Percentiles rank a stretch among this genome's conserved stretches.
phyloP scores from a whole-genome alignment of 1,284 basidiomycete species.

The Boletus smithii region DNA sequence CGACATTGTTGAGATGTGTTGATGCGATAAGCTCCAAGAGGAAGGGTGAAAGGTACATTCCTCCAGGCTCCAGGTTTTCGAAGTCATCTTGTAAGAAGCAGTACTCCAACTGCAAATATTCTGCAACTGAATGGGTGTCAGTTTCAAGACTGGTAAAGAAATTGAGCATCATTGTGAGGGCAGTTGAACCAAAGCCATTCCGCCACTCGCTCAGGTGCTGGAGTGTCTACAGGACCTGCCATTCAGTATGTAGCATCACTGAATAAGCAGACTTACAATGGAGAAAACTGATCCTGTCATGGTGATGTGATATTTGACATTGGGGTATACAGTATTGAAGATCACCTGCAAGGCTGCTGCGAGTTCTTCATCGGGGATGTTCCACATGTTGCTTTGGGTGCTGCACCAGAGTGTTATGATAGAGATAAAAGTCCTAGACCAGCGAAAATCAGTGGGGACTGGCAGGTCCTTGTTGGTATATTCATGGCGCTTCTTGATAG shows the following conservation, averaged over 20 bases:
- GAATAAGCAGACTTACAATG: not conserved
- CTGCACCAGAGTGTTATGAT: constrained; percentile 3
- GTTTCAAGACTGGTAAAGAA: constrained; percentile 1
- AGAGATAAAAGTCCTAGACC: not conserved
- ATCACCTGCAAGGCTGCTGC: not conserved
- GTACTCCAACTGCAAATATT: not conserved
- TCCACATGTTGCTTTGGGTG: not conserved
- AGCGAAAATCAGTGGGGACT: not conserved
- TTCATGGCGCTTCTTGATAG: not conserved
- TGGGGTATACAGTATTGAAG: not conserved
- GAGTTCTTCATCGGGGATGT: not conserved
- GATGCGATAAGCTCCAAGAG: not conserved
- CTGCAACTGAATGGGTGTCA: not conserved
- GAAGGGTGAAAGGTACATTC: not conserved
- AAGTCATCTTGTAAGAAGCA: not conserved
- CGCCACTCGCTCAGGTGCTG: constrained; percentile 10
- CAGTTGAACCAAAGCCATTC: constrained; percentile 8
- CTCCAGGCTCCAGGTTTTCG: not conserved
- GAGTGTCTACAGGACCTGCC: not conserved
- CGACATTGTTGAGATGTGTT: not conserved
- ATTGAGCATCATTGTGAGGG: constrained; percentile 1
- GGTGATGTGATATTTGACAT: constrained; percentile 4
- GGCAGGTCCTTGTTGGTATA: constrained; percentile 4
- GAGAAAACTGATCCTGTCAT: constrained; percentile 1
- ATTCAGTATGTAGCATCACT: not conserved